phyloP scores from a whole-genome alignment of 2,329 filamentous ascomycete species.

The Bertia moriformis region DNA sequence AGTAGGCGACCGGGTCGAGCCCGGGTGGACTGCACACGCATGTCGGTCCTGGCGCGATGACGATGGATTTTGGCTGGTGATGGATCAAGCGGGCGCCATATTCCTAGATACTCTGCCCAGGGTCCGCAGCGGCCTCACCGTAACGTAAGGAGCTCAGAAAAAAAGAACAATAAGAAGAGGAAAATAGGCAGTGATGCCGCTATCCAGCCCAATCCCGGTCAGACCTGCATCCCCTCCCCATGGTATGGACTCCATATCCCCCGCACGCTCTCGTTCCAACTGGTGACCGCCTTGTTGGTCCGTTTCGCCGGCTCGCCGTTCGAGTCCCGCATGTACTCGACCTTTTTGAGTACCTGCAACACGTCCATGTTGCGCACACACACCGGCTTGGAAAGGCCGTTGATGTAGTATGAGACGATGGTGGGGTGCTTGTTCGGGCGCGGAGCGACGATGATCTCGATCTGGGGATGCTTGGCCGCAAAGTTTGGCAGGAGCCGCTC shows the following conservation, averaged over 20 bases:
- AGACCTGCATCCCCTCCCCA: conserved; percentile 24
- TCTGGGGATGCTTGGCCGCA: conserved; percentile 65
- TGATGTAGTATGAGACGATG: conserved; percentile 82
- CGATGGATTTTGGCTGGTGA: too few relatives aligned
- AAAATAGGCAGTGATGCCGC: too few relatives aligned
- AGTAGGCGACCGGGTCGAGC: too few relatives aligned
- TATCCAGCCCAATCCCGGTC: neutral
- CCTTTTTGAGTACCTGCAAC: conserved; percentile 69
- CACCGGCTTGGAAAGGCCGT: conserved; percentile 70
- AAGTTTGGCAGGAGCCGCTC: conserved; percentile 63
- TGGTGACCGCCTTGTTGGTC: conserved; percentile 48
- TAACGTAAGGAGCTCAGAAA: too few relatives aligned
- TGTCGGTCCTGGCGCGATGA: too few relatives aligned
- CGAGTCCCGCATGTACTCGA: conserved; percentile 55
- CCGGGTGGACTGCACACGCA: too few relatives aligned
- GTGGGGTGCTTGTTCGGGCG: conserved; percentile 82
- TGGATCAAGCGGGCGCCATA: too few relatives aligned
- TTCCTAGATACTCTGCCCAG: too few relatives aligned
- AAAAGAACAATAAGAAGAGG: too few relatives aligned
- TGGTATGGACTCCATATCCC: conserved; percentile 61
- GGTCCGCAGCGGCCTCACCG: too few relatives aligned
- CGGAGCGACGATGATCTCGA: conserved; percentile 85
- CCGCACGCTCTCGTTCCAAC: conserved; percentile 51
- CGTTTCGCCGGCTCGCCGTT: conserved; percentile 60
- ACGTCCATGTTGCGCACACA: conserved; percentile 78